Evolutionary conservation across 495 filamentous ascomycete genomes (phyloP).

Genomic region (Elaphomyces granulatus): DNA sequence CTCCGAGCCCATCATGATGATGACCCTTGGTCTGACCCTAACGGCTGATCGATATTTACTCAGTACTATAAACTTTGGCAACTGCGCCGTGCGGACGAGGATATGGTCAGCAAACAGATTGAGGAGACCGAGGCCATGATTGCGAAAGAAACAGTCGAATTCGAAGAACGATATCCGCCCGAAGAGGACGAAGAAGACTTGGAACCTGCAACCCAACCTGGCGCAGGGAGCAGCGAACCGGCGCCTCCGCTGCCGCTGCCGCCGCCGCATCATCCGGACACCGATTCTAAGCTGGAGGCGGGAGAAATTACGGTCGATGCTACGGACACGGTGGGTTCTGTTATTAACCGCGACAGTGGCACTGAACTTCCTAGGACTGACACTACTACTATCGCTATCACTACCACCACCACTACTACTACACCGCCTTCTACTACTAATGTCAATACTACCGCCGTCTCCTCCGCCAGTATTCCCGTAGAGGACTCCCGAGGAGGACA

Average conservation of each 20-base stretch:
- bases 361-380: conserved; percentile 11
- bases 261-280: no score
- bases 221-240: not conserved
- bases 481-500: no score
- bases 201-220: no score
- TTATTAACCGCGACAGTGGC: conserved; percentile 12
- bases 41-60: no score
- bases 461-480: conserved; percentile 1
- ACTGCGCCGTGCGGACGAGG: conserved; percentile 45
- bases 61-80: conserved; percentile 91
- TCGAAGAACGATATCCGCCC: conserved; percentile 25
- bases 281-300: conserved; percentile 10
- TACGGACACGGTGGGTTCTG: conserved; percentile 17
- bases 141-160: conserved; percentile 35
- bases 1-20: not conserved
- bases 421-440: no score
- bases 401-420: conserved; percentile 7
- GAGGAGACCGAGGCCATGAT: conserved; percentile 39
- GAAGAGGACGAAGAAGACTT: conserved; percentile 9
- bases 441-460: no score
- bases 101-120: conserved; percentile 44
- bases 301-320: conserved; percentile 9
- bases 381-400: conserved; percentile 8
- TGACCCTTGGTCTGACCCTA: conserved; percentile 1
- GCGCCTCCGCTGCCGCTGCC: no score